Evolutionary conservation across 495 filamentous ascomycete genomes (phyloP).

Genomic region (Penicillium canescens): DNA sequence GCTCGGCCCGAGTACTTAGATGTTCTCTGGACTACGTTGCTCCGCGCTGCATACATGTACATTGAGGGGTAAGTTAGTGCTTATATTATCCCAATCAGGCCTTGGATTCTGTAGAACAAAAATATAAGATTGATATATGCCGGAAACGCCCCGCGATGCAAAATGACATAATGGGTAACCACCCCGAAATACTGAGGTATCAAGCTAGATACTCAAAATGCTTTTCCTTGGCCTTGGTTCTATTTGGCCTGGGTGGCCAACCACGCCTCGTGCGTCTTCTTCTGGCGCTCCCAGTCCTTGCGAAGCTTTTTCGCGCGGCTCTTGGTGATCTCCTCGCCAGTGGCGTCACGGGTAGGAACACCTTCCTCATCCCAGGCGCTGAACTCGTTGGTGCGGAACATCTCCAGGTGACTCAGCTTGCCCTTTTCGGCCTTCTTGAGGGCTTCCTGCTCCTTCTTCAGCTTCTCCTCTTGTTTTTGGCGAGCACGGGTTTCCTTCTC

Average conservation of each 20-base stretch:
- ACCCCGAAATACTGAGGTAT: conserved; percentile 18
- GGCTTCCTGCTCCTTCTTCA: conserved; percentile 55
- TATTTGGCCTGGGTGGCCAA: conserved; percentile 39
- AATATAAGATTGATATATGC: conserved; percentile 7
- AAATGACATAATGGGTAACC: background rate
- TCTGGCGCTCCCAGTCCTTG: conserved; percentile 93
- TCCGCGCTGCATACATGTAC: background rate
- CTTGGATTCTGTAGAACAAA: background rate
- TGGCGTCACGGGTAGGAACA: conserved; percentile 71
- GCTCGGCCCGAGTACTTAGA: background rate
- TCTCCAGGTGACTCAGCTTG: conserved; percentile 63
- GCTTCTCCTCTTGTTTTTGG: conserved; percentile 61
- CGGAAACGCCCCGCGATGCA: conserved; percentile 22
- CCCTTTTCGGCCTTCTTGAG: conserved; percentile 67
- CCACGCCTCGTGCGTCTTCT: conserved; percentile 77
- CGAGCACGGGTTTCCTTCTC: conserved; percentile 57
- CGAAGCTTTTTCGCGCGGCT: conserved; percentile 75
- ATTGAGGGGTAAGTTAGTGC: background rate
- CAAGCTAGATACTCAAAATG: background rate
- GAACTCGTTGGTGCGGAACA: conserved; percentile 76
- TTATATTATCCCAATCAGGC: conserved; percentile 2
- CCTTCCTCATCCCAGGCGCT: conserved; percentile 86
- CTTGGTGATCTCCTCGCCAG: conserved; percentile 82
- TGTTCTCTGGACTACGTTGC: background rate
- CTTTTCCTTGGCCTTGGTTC: conserved; percentile 6